Base-by-base conservation (phyloP, 1,284 basidiomycete genomes). In the Trametes hirsuta region DNA sequence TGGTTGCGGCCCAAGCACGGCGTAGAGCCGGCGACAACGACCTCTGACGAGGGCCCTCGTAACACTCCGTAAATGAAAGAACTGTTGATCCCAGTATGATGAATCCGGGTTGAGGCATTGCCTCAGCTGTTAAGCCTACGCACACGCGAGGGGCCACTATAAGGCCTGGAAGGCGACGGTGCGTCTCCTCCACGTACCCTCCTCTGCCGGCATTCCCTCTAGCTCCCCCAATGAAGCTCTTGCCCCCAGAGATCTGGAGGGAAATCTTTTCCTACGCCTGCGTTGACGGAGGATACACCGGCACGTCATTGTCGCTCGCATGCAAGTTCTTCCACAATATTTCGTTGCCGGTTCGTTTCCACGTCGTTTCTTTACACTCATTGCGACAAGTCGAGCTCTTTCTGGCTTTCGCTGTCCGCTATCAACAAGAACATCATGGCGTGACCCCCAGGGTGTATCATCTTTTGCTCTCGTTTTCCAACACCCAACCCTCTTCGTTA, bases 191-290 rank as follows among this genome's bases (percentile, higher is more conserved):
- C n/a, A 18, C 11, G 9, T 25, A n/a, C 47, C 37, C 39, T 24
- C 34, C 24, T 24, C 34, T 24, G 25, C 37, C 14, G 18, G 30
- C 35, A 22, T 34, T 22, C 39, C 35, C 39, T 15, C 11, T n/a
- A 2, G 2, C 21, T 22, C 6, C 25, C 4, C 5, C 34, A 10
- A 47, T 53, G 44, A 39, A 34, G 4, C 45, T 12, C 45, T 34
- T 65, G 25, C 64, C 61, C 18, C 42, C 61, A 25, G 64, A 66
- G 24, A 55, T 66, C 40, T 66, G 59, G 64, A 61, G 56, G 18
- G 52, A 61, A 12, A 59, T 66, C 36, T 59, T 66, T 48, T 22
- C 46, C 4, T 48, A 58, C 30, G 57, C 64, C 2, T 66, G 61
- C 57, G 41, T 54, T 22, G 64, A 66, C 35, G 64, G 64, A 40